Conservation (phyloP, 495 filamentous ascomycete genomes). For the Hypoxylon lienhwacheense region DNA sequence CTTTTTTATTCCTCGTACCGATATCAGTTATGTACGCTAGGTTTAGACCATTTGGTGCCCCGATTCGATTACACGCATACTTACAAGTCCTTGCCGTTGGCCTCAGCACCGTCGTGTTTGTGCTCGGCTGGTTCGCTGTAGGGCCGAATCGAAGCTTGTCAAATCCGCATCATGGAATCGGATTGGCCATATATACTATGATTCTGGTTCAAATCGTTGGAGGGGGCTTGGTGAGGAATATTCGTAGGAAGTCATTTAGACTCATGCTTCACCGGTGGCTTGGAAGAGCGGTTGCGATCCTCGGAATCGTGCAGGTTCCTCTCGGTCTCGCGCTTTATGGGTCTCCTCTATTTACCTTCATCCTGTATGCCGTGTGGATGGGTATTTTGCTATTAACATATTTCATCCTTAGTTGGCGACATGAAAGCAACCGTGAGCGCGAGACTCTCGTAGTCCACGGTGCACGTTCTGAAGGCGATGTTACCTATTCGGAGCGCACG, state of each 20-base stretch:
- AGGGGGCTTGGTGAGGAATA: constrained; percentile 70
- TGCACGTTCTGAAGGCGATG: constrained; percentile 42
- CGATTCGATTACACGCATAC: constrained; percentile 78
- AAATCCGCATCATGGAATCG: constrained; percentile 95
- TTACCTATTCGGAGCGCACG: constrained; percentile 39
- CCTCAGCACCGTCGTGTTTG: constrained; percentile 70
- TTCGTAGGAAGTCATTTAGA: constrained; percentile 61
- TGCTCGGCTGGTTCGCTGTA: constrained; percentile 78
- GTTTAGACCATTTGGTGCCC: constrained; percentile 66
- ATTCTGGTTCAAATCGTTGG: constrained; percentile 78
- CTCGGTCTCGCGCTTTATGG: constrained; percentile 91
- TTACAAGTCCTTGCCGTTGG: constrained; percentile 78
- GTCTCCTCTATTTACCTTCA: constrained; percentile 79
- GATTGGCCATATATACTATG: constrained; percentile 82
- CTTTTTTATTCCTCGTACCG: constrained; percentile 84
- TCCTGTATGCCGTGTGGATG: constrained; percentile 77
- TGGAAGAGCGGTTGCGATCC: constrained; percentile 70
- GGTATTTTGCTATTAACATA: constrained; percentile 66
- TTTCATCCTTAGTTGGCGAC: constrained; percentile 71
- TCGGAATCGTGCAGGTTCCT: constrained; percentile 86
- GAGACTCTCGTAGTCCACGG: constrained; percentile 40
- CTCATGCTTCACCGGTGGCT: constrained; percentile 88
- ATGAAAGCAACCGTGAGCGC: constrained; percentile 54
- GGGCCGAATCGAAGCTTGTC: constrained; percentile 74
- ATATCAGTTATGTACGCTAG: constrained; percentile 73